These are phyloP conservation scores for Vachellia pachyceras DNA, from an alignment of 306 rosid species.

Conservation along the genomic window DNA sequence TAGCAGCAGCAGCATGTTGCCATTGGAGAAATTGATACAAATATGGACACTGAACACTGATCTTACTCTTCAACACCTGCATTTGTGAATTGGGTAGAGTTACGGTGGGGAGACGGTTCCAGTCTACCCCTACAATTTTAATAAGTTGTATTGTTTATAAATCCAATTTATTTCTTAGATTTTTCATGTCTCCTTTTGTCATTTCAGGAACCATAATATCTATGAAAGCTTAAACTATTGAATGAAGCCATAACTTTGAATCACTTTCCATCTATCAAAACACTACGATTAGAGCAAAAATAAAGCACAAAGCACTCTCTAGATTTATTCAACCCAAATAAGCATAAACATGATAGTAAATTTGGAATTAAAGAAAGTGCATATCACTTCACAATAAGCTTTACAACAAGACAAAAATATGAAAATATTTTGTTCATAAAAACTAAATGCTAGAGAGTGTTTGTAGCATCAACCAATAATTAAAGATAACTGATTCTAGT, in stretches of 20 bases:
- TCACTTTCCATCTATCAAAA: too few species aligned
- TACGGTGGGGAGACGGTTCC: not conserved
- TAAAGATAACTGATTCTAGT: conserved; percentile 23
- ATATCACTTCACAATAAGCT: not conserved
- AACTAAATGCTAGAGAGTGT: conserved; percentile 9
- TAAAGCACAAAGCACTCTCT: not conserved
- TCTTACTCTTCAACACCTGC: not conserved
- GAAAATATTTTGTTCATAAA: not conserved
- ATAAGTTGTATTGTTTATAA: not conserved
- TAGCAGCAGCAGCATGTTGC: conserved; percentile 13
- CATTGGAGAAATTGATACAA: conserved; percentile 5
- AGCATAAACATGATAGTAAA: not conserved
- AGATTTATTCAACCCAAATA: not conserved
- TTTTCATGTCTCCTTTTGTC: not conserved
- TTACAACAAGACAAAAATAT: not conserved
- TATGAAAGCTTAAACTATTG: not conserved
- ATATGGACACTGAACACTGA: not conserved
- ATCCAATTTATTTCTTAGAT: not conserved
- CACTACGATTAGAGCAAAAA: not conserved
- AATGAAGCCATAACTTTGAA: not conserved
- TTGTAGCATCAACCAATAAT: not conserved
- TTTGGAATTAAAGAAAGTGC: not conserved
- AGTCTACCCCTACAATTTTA: not conserved
- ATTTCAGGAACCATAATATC: not conserved
- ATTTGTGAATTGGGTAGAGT: not conserved